Conservation (phyloP, 164 flowering plant genomes). For the Nymphaea colorata region DNA sequence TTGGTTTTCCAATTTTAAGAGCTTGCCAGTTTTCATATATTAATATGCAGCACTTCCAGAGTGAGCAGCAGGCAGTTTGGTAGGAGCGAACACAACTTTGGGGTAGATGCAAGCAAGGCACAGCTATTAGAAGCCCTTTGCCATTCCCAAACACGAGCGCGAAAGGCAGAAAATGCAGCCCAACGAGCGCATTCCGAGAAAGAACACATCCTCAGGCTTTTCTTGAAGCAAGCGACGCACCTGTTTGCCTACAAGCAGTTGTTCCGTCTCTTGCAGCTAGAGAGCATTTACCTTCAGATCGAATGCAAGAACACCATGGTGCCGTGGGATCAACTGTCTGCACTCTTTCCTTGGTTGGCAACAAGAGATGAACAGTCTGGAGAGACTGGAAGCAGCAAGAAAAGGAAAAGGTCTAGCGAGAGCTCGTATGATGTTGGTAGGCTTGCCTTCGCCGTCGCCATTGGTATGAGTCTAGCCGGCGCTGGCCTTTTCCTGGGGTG, state of each 20-base stretch:
- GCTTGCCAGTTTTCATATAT: too few species aligned
- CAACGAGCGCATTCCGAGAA: slow-evolving; percentile 56
- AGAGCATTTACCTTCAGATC: slow-evolving; percentile 35
- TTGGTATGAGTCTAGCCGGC: slow-evolving; percentile 60
- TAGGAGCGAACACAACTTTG: slow-evolving; percentile 2
- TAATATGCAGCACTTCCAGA: neutral
- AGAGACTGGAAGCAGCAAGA: slow-evolving; percentile 14
- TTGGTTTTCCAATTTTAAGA: neutral
- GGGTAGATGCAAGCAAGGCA: slow-evolving; percentile 40
- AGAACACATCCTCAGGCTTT: slow-evolving; percentile 69
- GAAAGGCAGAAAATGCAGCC: slow-evolving; percentile 88
- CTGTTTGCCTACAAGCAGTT: slow-evolving; percentile 88
- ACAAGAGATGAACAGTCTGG: slow-evolving; percentile 4
- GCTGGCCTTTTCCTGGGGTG: slow-evolving; percentile 71
- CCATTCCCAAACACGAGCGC: slow-evolving; percentile 90
- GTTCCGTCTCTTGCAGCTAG: slow-evolving; percentile 52
- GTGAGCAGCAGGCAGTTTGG: neutral
- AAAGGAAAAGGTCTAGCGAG: slow-evolving; percentile 17
- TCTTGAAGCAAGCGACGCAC: slow-evolving; percentile 78
- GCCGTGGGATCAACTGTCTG: slow-evolving; percentile 19
- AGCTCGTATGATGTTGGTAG: slow-evolving; percentile 13
- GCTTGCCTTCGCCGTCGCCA: slow-evolving; percentile 32
- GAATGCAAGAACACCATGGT: slow-evolving; percentile 16
- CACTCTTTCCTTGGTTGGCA: slow-evolving; percentile 34
- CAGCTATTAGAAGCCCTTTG: slow-evolving; percentile 74